Evolutionary conservation across 2,329 filamentous ascomycete species (phyloP).

Genomic region (Fusarium sp.): DNA sequence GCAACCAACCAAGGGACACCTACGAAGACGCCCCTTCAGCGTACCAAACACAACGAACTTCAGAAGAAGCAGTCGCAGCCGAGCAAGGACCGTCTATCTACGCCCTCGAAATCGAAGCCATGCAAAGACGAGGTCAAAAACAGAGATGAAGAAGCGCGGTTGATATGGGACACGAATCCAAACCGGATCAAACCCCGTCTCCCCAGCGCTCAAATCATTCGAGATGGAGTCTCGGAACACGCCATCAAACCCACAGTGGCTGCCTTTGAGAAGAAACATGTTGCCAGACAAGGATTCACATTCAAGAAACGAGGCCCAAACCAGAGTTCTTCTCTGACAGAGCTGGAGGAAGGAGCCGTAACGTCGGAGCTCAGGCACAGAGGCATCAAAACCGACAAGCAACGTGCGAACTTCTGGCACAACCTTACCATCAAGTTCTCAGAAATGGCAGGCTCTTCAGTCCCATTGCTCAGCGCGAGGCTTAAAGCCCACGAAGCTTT

Average conservation of each 20-base stretch:
- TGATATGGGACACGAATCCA: neutral
- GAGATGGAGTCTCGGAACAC: conserved; percentile 41
- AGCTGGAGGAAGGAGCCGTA: conserved; percentile 18
- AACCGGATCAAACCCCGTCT: conserved; percentile 11
- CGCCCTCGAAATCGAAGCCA: neutral
- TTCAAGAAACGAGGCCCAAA: neutral
- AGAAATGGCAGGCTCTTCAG: conserved; percentile 22
- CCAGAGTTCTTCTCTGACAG: neutral
- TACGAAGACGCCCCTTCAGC: conserved; percentile 6
- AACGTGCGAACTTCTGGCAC: conserved; percentile 43
- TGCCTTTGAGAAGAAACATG: conserved; percentile 33
- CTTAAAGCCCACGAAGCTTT: conserved; percentile 40
- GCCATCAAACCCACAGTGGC: conserved; percentile 40
- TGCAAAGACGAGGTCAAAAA: neutral
- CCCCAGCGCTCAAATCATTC: conserved; percentile 22
- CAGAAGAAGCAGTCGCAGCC: neutral
- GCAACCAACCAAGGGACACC: conserved; percentile 17
- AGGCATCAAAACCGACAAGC: conserved; percentile 25
- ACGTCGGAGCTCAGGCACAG: conserved; percentile 30
- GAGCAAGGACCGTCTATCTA: neutral
- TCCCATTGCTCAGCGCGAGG: conserved; percentile 43
- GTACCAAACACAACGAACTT: neutral
- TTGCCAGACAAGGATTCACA: conserved; percentile 21
- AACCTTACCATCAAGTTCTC: conserved; percentile 41
- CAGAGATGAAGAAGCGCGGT: conserved; percentile 3